phyloP scores from a whole-genome alignment of 257 asterid genomes.

The Primulina eburnea region DNA sequence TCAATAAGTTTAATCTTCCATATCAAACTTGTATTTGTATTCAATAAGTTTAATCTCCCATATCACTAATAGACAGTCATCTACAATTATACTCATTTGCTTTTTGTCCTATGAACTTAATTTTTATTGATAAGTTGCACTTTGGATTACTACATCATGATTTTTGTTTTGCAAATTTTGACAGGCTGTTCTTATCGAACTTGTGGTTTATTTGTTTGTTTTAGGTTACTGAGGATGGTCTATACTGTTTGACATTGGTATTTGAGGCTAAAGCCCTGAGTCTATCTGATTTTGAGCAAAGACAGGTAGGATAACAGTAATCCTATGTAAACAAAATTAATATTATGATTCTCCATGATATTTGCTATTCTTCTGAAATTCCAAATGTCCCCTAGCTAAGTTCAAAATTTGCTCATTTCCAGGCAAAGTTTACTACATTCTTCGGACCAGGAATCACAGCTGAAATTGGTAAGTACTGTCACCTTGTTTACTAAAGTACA shows the following conservation, averaged over 20 bases:
- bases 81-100: neutral
- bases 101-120: neutral
- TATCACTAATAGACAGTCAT: neutral
- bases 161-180: constrained; percentile 11
- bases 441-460: constrained; percentile 96
- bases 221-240: constrained; percentile 80
- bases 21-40: constrained; percentile 11
- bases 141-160: neutral
- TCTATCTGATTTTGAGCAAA: constrained; percentile 70
- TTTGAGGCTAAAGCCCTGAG: constrained; percentile 82
- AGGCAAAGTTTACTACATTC: constrained; percentile 93
- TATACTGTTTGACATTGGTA: constrained; percentile 66
- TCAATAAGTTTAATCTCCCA: neutral
- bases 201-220: constrained; percentile 23
- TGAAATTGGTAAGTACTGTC: constrained; percentile 63
- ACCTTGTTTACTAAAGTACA: neutral
- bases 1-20: neutral
- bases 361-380: neutral
- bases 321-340: neutral
- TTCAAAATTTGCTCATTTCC: neutral
- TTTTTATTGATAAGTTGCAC: neutral
- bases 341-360: neutral
- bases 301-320: constrained; percentile 55
- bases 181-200: constrained; percentile 11
- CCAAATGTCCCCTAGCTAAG: neutral